phyloP scores from a whole-genome alignment of 2,329 filamentous ascomycete species.

The Alternaria panax region DNA sequence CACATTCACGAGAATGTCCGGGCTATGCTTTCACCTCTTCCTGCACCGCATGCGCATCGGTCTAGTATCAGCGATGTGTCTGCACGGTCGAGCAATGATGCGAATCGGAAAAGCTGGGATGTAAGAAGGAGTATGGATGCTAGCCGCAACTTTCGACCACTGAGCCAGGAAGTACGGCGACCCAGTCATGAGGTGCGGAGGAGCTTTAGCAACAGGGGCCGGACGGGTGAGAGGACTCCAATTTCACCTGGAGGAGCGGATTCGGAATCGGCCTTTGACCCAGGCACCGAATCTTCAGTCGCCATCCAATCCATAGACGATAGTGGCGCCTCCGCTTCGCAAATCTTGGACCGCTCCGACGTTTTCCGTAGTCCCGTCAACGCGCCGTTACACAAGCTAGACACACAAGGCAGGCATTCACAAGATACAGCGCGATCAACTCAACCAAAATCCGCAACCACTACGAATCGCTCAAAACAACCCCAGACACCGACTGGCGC shows the following conservation, averaged over 20 bases:
- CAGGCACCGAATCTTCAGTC: slow-evolving; percentile 75
- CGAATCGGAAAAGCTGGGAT: slow-evolving; percentile 50
- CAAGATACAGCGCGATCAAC: slow-evolving; percentile 50
- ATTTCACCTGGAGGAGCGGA: slow-evolving; percentile 63
- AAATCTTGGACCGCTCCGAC: slow-evolving; percentile 86
- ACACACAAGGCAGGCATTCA: slow-evolving; percentile 38
- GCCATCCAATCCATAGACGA: slow-evolving; percentile 71
- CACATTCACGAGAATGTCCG: slow-evolving; percentile 51
- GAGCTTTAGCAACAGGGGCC: slow-evolving; percentile 68
- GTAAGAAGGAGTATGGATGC: slow-evolving; percentile 47
- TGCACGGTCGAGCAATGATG: slow-evolving; percentile 50
- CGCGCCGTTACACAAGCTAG: slow-evolving; percentile 30
- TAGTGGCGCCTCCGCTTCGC: slow-evolving; percentile 81
- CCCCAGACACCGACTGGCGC: slow-evolving; percentile 17
- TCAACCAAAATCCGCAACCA: slow-evolving; percentile 21
- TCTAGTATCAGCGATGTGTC: slow-evolving; percentile 55
- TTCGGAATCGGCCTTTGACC: slow-evolving; percentile 77
- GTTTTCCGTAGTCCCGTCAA: slow-evolving; percentile 81
- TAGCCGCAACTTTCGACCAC: slow-evolving; percentile 62
- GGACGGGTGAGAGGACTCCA: slow-evolving; percentile 58
- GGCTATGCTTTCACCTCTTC: slow-evolving; percentile 54
- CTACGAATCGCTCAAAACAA: slow-evolving; percentile 21
- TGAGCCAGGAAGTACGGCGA: slow-evolving; percentile 44
- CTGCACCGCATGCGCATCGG: slow-evolving; percentile 40
- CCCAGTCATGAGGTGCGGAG: slow-evolving; percentile 53